Percentiles rank a stretch among this genome's conserved stretches.
Evolutionary conservation across 1,139 yeast species (phyloP).

Genomic region (Yamadazyma triangularis): DNA sequence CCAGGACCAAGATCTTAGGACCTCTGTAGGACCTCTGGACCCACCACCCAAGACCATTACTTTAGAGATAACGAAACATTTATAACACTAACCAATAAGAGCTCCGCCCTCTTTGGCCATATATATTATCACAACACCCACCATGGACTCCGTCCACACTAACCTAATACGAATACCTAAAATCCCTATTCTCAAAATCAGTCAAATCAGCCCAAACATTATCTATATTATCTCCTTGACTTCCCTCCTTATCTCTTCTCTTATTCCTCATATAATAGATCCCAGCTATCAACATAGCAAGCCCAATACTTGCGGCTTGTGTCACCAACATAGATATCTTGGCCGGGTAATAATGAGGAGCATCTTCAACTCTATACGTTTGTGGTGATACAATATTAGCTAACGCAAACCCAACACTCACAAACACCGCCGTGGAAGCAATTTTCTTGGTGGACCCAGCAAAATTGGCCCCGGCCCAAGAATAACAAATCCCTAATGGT

Average conservation of each 20-base stretch:
- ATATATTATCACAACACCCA: too few relatives aligned
- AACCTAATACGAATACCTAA: conserved; percentile 28
- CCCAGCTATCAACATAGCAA: conserved; percentile 21
- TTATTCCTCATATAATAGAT: conserved; percentile 20
- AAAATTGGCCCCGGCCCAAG: conserved; percentile 20
- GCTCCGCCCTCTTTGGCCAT: too few relatives aligned
- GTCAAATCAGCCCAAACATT: conserved; percentile 31
- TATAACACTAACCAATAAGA: too few relatives aligned
- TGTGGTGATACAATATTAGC: conserved; percentile 32
- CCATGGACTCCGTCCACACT: too few relatives aligned
- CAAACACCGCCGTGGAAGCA: conserved; percentile 19
- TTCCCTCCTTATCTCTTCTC: conserved; percentile 14
- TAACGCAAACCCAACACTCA: conserved; percentile 16
- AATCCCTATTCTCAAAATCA: conserved; percentile 28
- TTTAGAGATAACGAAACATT: too few relatives aligned
- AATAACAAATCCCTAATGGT: conserved; percentile 18
- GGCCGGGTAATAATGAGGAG: conserved; percentile 29
- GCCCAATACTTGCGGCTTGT: conserved; percentile 25
- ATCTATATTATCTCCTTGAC: conserved; percentile 11
- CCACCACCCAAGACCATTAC: too few relatives aligned
- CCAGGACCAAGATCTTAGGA: too few relatives aligned
- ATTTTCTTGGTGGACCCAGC: conserved; percentile 23
- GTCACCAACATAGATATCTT: conserved; percentile 30
- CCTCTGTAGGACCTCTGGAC: too few relatives aligned
- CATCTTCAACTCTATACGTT: conserved; percentile 21